Conservation (phyloP, 768 basidiomycete species). For the Hydnomerulius pinastri region DNA sequence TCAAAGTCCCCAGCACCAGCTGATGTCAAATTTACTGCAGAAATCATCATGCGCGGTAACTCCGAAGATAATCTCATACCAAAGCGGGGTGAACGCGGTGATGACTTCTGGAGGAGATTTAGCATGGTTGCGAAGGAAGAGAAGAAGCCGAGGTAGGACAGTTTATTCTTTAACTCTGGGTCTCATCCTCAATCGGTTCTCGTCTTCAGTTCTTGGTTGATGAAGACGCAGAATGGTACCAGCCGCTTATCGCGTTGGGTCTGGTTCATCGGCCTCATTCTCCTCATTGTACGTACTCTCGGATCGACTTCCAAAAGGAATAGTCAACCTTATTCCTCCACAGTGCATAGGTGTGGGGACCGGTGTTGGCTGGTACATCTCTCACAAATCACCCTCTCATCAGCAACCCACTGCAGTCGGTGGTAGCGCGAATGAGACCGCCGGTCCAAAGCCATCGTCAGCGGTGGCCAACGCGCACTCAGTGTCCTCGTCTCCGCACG, state of each 20-base stretch:
- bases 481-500: slow-evolving; percentile 38
- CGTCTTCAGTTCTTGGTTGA: slow-evolving; percentile 60
- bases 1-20: slow-evolving; percentile 35
- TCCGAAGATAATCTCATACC: slow-evolving; percentile 70
- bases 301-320: neutral
- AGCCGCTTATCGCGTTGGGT: slow-evolving; percentile 65
- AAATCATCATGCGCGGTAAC: slow-evolving; percentile 65
- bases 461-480: slow-evolving; percentile 14
- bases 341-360: slow-evolving; percentile 57
- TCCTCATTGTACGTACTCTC: slow-evolving; percentile 50
- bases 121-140: slow-evolving; percentile 80
- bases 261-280: slow-evolving; percentile 62
- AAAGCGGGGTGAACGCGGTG: slow-evolving; percentile 68
- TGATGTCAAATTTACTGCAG: slow-evolving; percentile 50
- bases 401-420: slow-evolving; percentile 63
- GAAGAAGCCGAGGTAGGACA: slow-evolving; percentile 48
- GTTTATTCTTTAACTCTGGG: neutral
- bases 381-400: slow-evolving; percentile 51
- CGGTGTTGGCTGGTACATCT: slow-evolving; percentile 59
- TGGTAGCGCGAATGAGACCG: slow-evolving; percentile 54
- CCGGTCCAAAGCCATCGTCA: slow-evolving; percentile 18
- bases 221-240: slow-evolving; percentile 56
- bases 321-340: neutral
- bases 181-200: neutral
- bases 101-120: slow-evolving; percentile 87